Conservation (phyloP, 2,329 filamentous ascomycete species). For the Hymenoscyphus infarciens region DNA sequence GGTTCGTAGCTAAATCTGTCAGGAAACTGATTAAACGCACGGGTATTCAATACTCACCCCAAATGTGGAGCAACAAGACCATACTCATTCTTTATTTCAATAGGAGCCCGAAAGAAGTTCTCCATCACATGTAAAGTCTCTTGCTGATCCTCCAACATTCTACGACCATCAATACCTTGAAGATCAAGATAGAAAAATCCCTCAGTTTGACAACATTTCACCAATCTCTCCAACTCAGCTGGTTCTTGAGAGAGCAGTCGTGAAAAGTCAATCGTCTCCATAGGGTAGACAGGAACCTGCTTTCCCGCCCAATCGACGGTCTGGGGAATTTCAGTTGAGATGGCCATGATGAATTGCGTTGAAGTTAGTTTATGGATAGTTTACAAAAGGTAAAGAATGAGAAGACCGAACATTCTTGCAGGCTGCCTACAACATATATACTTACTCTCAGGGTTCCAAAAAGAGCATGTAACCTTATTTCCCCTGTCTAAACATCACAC, state of each 20-base stretch:
- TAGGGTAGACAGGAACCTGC: conserved; percentile 47
- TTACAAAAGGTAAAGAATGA: no score
- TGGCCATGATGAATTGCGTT: conserved; percentile 34
- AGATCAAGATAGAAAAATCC: conserved; percentile 57
- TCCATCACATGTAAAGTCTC: conserved; percentile 52
- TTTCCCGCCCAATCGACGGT: conserved; percentile 49
- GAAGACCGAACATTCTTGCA: no score
- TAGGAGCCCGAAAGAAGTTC: conserved; percentile 50
- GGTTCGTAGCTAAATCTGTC: conserved; percentile 41
- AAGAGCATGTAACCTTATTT: not conserved
- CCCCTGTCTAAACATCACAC: not conserved
- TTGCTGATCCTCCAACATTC: conserved; percentile 50
- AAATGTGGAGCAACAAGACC: conserved; percentile 52
- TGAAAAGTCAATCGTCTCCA: conserved; percentile 51
- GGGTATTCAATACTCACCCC: conserved; percentile 37
- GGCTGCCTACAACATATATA: no score
- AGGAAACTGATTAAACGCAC: conserved; percentile 24
- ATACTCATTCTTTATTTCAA: conserved; percentile 55
- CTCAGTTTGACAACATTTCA: conserved; percentile 47
- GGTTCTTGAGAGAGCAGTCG: conserved; percentile 52
- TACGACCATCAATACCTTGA: conserved; percentile 48
- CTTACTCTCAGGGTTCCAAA: not conserved
- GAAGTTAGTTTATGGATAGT: no score
- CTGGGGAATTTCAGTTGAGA: conserved; percentile 40
- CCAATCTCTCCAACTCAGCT: conserved; percentile 48